phyloP scores from a whole-genome alignment of 2,329 filamentous ascomycete species.

The Pseudogymnoascus sp. region DNA sequence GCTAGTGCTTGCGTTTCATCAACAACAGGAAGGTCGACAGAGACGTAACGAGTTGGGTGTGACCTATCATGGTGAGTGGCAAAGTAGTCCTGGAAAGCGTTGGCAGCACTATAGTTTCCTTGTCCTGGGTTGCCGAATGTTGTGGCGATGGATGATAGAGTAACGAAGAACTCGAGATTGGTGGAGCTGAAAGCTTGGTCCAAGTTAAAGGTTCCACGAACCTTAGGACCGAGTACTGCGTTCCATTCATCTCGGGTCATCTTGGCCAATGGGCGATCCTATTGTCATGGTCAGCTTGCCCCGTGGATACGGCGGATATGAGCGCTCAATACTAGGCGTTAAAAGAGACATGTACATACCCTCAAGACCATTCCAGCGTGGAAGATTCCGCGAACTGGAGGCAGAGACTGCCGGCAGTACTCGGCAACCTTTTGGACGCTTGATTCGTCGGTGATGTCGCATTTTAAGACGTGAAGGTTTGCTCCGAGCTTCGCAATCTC shows the following conservation, averaged over 20 bases:
- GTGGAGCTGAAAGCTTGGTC: not conserved
- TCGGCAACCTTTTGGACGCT: not conserved
- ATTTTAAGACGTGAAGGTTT: not conserved
- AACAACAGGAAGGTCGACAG: constrained; percentile 19
- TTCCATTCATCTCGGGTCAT: constrained; percentile 11
- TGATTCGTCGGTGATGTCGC: not conserved
- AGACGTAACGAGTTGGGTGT: constrained; percentile 12
- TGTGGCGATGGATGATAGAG: not conserved
- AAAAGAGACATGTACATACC: not conserved
- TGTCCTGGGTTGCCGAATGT: constrained; percentile 9
- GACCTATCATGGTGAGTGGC: constrained; percentile 6
- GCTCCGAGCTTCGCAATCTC: not conserved
- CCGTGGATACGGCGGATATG: not conserved
- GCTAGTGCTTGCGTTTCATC: constrained; percentile 14
- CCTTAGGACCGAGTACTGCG: constrained; percentile 12
- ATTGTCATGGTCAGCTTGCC: not conserved
- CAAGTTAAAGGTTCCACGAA: constrained; percentile 13
- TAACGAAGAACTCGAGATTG: constrained; percentile 12
- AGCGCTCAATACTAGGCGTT: not conserved
- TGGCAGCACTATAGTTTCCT: constrained; percentile 12
- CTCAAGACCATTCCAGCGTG: not conserved
- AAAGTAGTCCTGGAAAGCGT: constrained; percentile 12
- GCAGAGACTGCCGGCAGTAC: not conserved
- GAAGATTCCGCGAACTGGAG: not conserved
- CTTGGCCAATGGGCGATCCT: constrained; percentile 18